Evolutionary conservation across 1,284 basidiomycete species (phyloP), one percentile per base, ranked within the genome.

Genomic region (Leccinum cinnamomeum): DNA sequence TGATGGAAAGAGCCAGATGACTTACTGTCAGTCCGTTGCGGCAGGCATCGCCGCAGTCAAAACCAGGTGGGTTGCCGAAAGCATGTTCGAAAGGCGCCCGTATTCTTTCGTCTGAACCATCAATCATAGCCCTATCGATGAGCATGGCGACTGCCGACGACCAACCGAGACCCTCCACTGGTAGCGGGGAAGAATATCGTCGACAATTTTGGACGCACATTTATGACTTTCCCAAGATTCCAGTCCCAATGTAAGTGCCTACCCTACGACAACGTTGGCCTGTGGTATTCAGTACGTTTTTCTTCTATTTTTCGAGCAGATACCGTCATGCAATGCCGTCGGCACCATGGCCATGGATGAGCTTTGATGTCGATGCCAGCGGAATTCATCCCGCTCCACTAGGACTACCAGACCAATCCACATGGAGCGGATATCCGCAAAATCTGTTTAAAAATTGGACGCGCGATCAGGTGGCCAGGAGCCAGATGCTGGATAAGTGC

Each of bases 361-460:
- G 69, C 39, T 65, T 77, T 18, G 60, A 65, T 20, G n/a, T 54
- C 2, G 72, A 74, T 48, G 5, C 37, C 7, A 46, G 62, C 46
- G 51, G 62, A 39, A 63, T 65, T 6, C 41, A 23, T 7, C 44
- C 48, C 0, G 5, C 58, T 44, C 33, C 35, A 53, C 56, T 50
- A n/a, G 56, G n/a, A 30, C 25, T 28, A 3, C 23, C 37, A 6
- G 44, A 46, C 44, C 14, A 23, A 5, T n/a, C 8, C 23, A 7
- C n/a, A 46, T 77, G 74, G 75, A 41, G 5, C 1, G 59, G 57
- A 1, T 85, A 84, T 61, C 83, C 84, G 10, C 77, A 81, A 60
- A 78, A 75, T 11, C 70, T 75, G 3, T 85, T 82, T 64, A 76
- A 75, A 20, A 84, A 84, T 65, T 84, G 84, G 84, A 82, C 80